Evolutionary conservation across 2,329 filamentous ascomycete genomes (phyloP), one percentile per base, ranked within the genome.

Genomic region (Rutstroemia sp.): DNA sequence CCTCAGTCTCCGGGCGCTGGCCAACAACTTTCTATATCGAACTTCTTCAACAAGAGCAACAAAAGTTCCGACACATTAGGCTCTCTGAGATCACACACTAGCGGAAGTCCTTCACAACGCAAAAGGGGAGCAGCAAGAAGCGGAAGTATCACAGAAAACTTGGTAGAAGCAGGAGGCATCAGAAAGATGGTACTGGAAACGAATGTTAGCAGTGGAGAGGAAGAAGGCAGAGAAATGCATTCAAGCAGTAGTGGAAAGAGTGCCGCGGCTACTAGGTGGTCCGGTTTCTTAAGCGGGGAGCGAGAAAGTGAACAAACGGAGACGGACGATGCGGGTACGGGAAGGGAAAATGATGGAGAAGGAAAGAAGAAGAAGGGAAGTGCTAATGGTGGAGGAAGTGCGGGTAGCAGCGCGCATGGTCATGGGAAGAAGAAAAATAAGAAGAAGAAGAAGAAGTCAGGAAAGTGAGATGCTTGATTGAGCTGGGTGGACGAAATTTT

Each of bases 141-240:
- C 63, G 88, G 88, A 27, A 89, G 85, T 68, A 90, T 92, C 64
- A 90, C 87, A 0, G 87, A 92, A 71, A 88, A 87, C 59, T 75
- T 88, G n/a, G 75, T 91, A 56, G 86, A 92, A 66, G 77, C 85
- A 2, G 83, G 85, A 55, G 88, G 88, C 2, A 79, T 91, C 52
- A 82, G 83, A 61, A 92, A 92, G 72, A 81, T 90, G 46, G 81
- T 92, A 1, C 75, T 92, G 25, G 85, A 90, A 66, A 84, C 84
- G 3, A 86, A 27, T n/a, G 12, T 46, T n/a, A 21, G 30, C 42
- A 39, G 30, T 21, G 52, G 25, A 4, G 52, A 50, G 3, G 45
- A 50, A 34, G 47, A 49, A 10, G 41, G 27, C 10, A 41, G 34
- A 12, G 25, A 38, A 37, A n/a, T 50, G 8, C 52, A 54, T 34